phyloP scores from a whole-genome alignment of 805 yeast genomes.

The Yamadazyma philogaea region DNA sequence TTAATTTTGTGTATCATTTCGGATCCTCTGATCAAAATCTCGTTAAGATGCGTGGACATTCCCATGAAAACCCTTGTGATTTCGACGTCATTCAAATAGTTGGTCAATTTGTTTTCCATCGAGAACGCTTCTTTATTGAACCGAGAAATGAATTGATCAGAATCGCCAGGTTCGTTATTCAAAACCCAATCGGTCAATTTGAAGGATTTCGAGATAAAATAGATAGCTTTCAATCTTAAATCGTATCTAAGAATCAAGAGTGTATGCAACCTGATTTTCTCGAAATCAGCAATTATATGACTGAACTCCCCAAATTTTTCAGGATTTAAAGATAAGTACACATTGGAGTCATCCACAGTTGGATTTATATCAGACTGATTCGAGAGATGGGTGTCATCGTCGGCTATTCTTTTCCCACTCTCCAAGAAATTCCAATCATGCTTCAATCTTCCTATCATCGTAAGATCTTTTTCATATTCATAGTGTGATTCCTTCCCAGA shows the following conservation, averaged over 20 bases:
- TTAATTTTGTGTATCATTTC: conserved; percentile 49
- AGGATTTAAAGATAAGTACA: conserved; percentile 32
- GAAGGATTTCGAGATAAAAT: conserved; percentile 49
- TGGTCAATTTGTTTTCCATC: conserved; percentile 42
- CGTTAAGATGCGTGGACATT: conserved; percentile 49
- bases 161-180: conserved; percentile 53
- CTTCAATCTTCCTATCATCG: conserved; percentile 32
- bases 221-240: conserved; percentile 50
- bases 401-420: conserved; percentile 26
- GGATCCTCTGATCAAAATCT: conserved; percentile 51
- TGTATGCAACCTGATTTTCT: conserved; percentile 34
- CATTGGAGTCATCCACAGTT: conserved; percentile 15
- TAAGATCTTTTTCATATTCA: conserved; percentile 19
- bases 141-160: conserved; percentile 52
- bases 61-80: conserved; percentile 40
- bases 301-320: conserved; percentile 35
- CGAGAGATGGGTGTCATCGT: conserved; percentile 11
- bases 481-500: conserved; percentile 44
- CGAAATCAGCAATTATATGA: conserved; percentile 29
- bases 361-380: conserved; percentile 14
- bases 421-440: conserved; percentile 43
- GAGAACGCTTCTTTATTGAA: conserved; percentile 49
- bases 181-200: conserved; percentile 50
- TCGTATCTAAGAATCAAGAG: conserved; percentile 55
- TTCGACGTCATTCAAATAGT: conserved; percentile 31